These are phyloP conservation scores for Monilinia vaccinii-corymbosi DNA, from an alignment of 2,329 filamentous ascomycete genomes.

Conservation along the genomic window DNA sequence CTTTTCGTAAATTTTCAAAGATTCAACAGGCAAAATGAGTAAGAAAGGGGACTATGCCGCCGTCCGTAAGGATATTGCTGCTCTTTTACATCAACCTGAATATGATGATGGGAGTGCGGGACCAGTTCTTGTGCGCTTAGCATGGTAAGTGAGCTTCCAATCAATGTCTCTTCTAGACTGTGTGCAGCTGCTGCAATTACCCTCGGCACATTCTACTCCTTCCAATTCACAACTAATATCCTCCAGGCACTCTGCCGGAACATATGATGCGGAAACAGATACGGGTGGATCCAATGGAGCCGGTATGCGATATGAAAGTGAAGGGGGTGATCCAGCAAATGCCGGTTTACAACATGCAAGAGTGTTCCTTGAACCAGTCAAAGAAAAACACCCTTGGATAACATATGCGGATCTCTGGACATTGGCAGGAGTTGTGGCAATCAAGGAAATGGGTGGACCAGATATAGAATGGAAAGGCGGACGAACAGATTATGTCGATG, in stretches of 20 bases:
- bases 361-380: conserved; percentile 54
- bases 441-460: conserved; percentile 52
- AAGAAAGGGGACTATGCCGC: conserved; percentile 57
- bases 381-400: conserved; percentile 50
- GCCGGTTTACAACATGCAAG: conserved; percentile 55
- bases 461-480: conserved; percentile 47
- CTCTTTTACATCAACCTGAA: conserved; percentile 46
- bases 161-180: neutral
- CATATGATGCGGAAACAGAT: conserved; percentile 48
- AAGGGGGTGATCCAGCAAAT: conserved; percentile 56
- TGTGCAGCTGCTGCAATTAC: neutral
- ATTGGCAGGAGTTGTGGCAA: conserved; percentile 48
- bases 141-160: conserved; percentile 39
- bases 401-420: conserved; percentile 60
- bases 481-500: conserved; percentile 53
- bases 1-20: neutral
- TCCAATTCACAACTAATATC: neutral
- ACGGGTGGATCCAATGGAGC: conserved; percentile 57
- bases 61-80: conserved; percentile 2
- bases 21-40: conserved; percentile 17
- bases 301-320: conserved; percentile 55
- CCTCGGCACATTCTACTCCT: neutral
- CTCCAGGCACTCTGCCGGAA: conserved; percentile 51
- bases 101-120: conserved; percentile 59
- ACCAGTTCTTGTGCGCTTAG: conserved; percentile 53